A percentile compares a stretch with the other conserved stretches of the same genome.
Conservation (phyloP, 768 basidiomycete genomes). For the Russula abietina region DNA sequence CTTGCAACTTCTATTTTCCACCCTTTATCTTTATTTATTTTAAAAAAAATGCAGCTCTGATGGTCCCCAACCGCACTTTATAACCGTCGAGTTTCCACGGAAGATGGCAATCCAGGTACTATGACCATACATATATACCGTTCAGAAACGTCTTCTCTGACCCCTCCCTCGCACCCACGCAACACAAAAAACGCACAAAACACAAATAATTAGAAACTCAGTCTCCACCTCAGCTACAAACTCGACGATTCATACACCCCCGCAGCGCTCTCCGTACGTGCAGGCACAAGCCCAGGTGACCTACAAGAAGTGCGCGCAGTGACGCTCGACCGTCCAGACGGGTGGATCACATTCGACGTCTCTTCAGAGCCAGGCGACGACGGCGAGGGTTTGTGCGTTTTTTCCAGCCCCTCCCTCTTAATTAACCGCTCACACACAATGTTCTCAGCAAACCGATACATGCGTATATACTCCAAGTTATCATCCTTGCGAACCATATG, state of each 20-base stretch:
- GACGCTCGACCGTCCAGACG: constrained; percentile 84
- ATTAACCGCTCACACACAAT: not conserved
- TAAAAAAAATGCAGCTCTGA: constrained; percentile 66
- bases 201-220: constrained; percentile 64
- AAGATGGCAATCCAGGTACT: constrained; percentile 84
- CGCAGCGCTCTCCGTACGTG: constrained; percentile 80
- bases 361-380: constrained; percentile 76
- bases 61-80: constrained; percentile 94
- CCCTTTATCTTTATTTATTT: not conserved
- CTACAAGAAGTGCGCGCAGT: constrained; percentile 86
- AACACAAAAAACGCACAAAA: not conserved
- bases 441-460: constrained; percentile 72
- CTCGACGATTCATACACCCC: constrained; percentile 98
- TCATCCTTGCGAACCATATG: constrained; percentile 91
- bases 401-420: not conserved
- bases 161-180: not conserved
- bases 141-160: too few species aligned
- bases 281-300: constrained; percentile 87
- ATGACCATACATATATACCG: too few species aligned
- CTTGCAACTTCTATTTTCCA: not conserved
- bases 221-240: constrained; percentile 71
- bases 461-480: constrained; percentile 85
- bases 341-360: constrained; percentile 87
- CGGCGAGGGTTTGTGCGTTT: constrained; percentile 67
- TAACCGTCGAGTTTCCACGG: constrained; percentile 88